Evolutionary conservation across 345 rosid species (phyloP), one percentile per base, ranked within the genome.

Genomic region (Euphorbia peplus): DNA sequence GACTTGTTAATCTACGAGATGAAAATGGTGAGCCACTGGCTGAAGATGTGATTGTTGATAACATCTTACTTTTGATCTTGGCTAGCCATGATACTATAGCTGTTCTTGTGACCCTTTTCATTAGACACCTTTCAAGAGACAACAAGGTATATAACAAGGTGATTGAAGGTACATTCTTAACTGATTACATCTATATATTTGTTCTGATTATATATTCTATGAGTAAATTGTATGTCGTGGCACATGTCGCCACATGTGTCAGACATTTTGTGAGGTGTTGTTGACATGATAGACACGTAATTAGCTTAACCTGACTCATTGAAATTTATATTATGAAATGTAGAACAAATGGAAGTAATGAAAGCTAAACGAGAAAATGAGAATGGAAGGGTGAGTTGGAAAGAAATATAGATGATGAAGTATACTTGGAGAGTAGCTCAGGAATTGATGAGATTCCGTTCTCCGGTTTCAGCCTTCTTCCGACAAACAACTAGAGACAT

Each of bases 81-180:
- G 73, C 80, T 35, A 76, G 76, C 46, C 70, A 72, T 51, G 80
- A 72, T 12, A 71, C 67, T 7, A 50, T 54, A 28, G 18, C 76
- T 2, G 13, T 39, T 29, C 39, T 76, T 18, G 18, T 67, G 0
- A 47, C 19, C 70, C 56, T 48, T 21, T 30, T 76, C 35, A 18
- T 72, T 15, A 71, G 70, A 14, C 51, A 63, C 8, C 61, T 76
- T 15, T 44, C 67, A 16, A 67, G 48, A 24, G 69, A 71, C 8
- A n/a, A 47, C 1, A 16, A 67, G 1, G 53, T 56, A 13, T 63
- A 48, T 5, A 30, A 15, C 19, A 55, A 57, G 44, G 75, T 76
- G n/a, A 69, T 71, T 41, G 28, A 60, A 67, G 76, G 68, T 67
- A 67, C 8, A 7, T 5, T 39, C 4, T 39, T 39, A 10, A 39